A percentile compares a stretch with the other conserved stretches of the same genome.
Conservation (phyloP, 2,329 filamentous ascomycete species). For the Sporothrix globosa region DNA sequence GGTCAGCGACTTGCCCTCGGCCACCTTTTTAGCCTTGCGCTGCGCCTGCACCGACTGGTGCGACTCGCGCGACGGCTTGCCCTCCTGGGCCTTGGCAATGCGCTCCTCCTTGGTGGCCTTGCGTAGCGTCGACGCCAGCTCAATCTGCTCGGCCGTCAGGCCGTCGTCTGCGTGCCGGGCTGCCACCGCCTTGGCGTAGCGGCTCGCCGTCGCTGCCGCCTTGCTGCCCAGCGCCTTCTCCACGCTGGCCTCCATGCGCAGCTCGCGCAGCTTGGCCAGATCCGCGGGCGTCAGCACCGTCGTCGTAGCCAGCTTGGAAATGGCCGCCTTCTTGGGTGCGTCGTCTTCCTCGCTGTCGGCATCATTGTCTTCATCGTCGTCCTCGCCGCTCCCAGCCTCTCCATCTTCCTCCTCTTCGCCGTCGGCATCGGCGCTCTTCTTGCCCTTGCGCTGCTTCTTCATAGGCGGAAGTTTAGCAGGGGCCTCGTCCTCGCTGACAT, state of each 20-base stretch:
- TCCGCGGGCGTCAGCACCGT: constrained; percentile 94
- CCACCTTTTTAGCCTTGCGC: constrained; percentile 82
- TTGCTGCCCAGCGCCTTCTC: constrained; percentile 60
- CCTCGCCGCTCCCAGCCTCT: constrained; percentile 44
- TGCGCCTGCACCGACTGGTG: constrained; percentile 86
- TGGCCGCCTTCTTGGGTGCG: constrained; percentile 49
- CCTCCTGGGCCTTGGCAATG: constrained; percentile 78
- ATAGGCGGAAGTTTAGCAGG: constrained; percentile 66
- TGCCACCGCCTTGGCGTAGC: constrained; percentile 53
- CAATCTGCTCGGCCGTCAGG: constrained; percentile 88
- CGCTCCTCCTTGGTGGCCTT: constrained; percentile 91
- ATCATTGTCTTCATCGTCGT: constrained; percentile 60
- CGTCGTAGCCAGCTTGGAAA: constrained; percentile 82
- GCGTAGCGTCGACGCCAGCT: constrained; percentile 77
- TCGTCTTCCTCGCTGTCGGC: constrained; percentile 51
- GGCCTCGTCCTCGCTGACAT: constrained; percentile 83
- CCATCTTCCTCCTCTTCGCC: constrained; percentile 49
- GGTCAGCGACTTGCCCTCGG: constrained; percentile 91
- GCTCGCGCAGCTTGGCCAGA: constrained; percentile 88
- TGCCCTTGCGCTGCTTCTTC: constrained; percentile 60
- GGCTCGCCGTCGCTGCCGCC: constrained; percentile 43
- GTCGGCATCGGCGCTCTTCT: constrained; percentile 40
- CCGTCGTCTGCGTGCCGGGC: constrained; percentile 80
- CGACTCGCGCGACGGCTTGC: constrained; percentile 74
- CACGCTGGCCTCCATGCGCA: constrained; percentile 73